Conservation (phyloP, 805 yeast species). For the Myxozyma nipponensis region DNA sequence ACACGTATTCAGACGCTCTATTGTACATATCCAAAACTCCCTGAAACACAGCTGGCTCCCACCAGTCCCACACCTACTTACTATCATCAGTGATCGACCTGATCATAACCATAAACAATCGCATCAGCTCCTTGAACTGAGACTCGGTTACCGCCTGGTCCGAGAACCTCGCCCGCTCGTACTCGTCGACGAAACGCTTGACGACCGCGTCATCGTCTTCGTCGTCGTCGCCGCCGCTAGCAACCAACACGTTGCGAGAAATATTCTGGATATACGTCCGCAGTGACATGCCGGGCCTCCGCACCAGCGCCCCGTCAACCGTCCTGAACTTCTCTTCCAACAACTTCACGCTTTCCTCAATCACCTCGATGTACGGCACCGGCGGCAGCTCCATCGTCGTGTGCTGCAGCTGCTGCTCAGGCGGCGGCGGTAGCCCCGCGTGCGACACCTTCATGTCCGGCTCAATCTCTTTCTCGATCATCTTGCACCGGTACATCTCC, state of each 20-base stretch:
- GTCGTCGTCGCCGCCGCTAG: background rate
- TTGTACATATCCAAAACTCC: too few relatives aligned
- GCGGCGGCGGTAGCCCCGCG: slow-evolving; percentile 51
- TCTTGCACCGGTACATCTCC: slow-evolving; percentile 45
- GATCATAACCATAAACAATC: slow-evolving; percentile 16
- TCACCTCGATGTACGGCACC: slow-evolving; percentile 32
- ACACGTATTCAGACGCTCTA: too few relatives aligned
- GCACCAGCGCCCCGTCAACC: slow-evolving; percentile 34
- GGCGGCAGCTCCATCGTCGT: slow-evolving; percentile 33
- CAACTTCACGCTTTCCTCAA: slow-evolving; percentile 30
- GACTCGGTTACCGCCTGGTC: slow-evolving; percentile 55
- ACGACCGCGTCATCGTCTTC: slow-evolving; percentile 29
- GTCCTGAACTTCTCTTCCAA: slow-evolving; percentile 29
- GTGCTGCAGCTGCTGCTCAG: background rate
- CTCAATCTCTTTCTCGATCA: slow-evolving; percentile 40
- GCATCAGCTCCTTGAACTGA: slow-evolving; percentile 59
- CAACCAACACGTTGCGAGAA: slow-evolving; percentile 24
- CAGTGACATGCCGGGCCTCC: slow-evolving; percentile 46
- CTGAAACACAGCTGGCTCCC: too few relatives aligned
- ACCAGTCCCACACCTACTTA: too few relatives aligned
- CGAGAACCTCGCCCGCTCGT: slow-evolving; percentile 67
- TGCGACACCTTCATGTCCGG: slow-evolving; percentile 48
- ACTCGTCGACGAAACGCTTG: slow-evolving; percentile 46
- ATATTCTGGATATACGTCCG: slow-evolving; percentile 54
- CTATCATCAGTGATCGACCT: too few relatives aligned